These are phyloP conservation scores for Penicillium bovifimosum DNA, from an alignment of 495 filamentous ascomycete species.

Conservation along the genomic window DNA sequence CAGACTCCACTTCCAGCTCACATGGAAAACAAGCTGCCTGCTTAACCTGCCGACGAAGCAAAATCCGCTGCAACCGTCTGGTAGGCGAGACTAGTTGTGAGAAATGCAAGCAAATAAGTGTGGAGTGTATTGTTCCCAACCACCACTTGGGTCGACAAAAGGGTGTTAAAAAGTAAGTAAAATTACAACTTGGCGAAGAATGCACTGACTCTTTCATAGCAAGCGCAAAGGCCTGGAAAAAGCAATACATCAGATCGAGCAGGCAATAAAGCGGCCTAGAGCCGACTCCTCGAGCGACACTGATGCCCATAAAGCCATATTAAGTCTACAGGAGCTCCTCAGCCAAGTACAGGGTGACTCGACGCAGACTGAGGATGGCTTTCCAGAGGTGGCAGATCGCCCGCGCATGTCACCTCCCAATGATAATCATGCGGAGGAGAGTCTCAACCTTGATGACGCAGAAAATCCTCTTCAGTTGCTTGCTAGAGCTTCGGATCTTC, in stretches of 20 bases:
- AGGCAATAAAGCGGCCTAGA: slow-evolving; percentile 60
- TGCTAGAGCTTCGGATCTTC: slow-evolving; percentile 63
- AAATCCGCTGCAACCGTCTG: slow-evolving; percentile 58
- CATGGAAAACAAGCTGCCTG: slow-evolving; percentile 55
- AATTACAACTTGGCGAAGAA: not conserved
- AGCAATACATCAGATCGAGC: slow-evolving; percentile 66
- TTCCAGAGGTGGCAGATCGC: slow-evolving; percentile 24
- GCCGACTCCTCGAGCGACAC: slow-evolving; percentile 42
- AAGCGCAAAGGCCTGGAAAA: slow-evolving; percentile 70
- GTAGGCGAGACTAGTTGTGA: slow-evolving; percentile 49
- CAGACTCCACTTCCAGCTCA: not conserved
- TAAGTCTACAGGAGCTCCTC: slow-evolving; percentile 52
- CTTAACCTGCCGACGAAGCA: slow-evolving; percentile 61
- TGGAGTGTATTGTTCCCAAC: slow-evolving; percentile 59
- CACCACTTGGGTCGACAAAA: slow-evolving; percentile 68
- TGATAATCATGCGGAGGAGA: slow-evolving; percentile 36
- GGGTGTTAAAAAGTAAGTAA: slow-evolving; percentile 66
- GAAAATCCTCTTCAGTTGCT: slow-evolving; percentile 69
- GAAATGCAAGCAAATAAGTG: slow-evolving; percentile 52
- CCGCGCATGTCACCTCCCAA: slow-evolving; percentile 24
- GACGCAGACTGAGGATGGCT: slow-evolving; percentile 23
- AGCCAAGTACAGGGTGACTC: slow-evolving; percentile 40
- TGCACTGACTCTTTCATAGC: slow-evolving; percentile 33
- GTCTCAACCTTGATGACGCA: slow-evolving; percentile 61
- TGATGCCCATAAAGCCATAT: slow-evolving; percentile 47